Evolutionary conservation across 805 yeast species (phyloP).

Genomic region (Cyberlindnera mississippiensis): DNA sequence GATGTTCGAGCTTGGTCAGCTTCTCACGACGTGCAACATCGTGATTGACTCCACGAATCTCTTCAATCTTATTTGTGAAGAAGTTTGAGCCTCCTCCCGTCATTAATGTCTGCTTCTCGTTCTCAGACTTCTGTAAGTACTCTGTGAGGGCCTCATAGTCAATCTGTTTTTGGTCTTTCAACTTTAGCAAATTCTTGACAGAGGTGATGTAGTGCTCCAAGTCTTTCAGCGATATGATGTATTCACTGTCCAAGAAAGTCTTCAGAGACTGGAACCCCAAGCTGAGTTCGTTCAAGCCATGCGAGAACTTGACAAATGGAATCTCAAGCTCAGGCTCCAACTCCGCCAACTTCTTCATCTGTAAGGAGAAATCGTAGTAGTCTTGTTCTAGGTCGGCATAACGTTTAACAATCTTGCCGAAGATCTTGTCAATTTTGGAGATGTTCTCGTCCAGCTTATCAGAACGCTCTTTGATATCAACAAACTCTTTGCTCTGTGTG

Average conservation of each 20-base stretch:
- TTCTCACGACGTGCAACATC: conserved; percentile 51
- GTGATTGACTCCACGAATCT: conserved; percentile 59
- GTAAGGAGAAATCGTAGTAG: conserved; percentile 65
- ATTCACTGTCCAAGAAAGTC: conserved; percentile 67
- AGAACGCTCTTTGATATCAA: conserved; percentile 76
- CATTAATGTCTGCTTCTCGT: conserved; percentile 55
- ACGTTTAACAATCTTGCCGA: conserved; percentile 64
- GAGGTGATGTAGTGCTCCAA: conserved; percentile 75
- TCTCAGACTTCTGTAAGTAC: conserved; percentile 65
- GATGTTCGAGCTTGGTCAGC: conserved; percentile 44
- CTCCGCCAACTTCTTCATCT: conserved; percentile 61
- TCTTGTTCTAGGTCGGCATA: conserved; percentile 73
- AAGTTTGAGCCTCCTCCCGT: conserved; percentile 52
- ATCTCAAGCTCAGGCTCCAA: conserved; percentile 42
- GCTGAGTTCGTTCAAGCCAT: conserved; percentile 42
- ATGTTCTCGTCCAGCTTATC: conserved; percentile 84
- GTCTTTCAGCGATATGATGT: conserved; percentile 78
- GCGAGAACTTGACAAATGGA: conserved; percentile 41
- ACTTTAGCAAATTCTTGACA: conserved; percentile 63
- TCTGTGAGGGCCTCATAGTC: conserved; percentile 86
- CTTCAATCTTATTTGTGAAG: conserved; percentile 55
- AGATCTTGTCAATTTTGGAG: conserved; percentile 71
- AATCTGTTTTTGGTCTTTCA: conserved; percentile 86
- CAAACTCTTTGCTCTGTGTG: conserved; percentile 68
- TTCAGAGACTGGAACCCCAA: conserved; percentile 41